Base-by-base conservation (phyloP, 208 protist species). In the Spongospora subterranea region DNA sequence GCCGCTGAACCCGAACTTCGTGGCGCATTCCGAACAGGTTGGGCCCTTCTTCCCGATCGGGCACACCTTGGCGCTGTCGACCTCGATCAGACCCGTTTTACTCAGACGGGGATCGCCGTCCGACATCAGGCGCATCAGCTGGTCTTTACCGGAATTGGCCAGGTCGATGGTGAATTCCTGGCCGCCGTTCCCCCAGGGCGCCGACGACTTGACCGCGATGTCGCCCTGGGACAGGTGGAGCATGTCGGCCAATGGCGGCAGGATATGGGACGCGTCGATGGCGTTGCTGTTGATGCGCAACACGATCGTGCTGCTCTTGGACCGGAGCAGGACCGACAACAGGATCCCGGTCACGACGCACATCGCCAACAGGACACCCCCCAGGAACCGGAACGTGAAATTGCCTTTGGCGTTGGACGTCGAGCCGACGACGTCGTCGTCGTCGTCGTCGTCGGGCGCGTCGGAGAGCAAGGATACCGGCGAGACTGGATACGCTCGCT, bases 91-190 rank as follows among this genome's bases (percentile, higher is more conserved):
- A 6, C 17, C 71, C 13, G 35, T 6, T n/a, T 82, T 82, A 13
- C 35, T 43, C 6, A 82, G 71, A 45, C 71, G 71, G n/a, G 71
- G 71, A 82, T 82, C 71, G 35, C 71, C 71, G n/a, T 13, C 17
- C 6, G 6, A 20, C 17, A 35, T n/a, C 71, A 82, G 6, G 71
- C 13, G 11, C 17, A 82, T 43, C n/a, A 82, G n/a, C 13, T n/a
- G 6, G 40, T 82, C 71, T 6, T n/a, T 6, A 40, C 71, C 71
- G 6, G 6, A 20, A n/a, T 17, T 82, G 35, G 6, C 35, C 71
- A 82, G 6, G 35, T 82, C 35, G 35, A 82, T 20, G 11, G 40
- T 43, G n/a, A 43, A 35, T 20, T 39, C 35, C 71, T 35, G 6
- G 71, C 6, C 6, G 35, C 35, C 11, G n/a, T 43, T 13, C 71